A percentile compares a stretch with the other conserved stretches of the same genome.
phyloP scores from a whole-genome alignment of 176 grass and related monocot species.

The Miscanthus lutarioriparius region DNA sequence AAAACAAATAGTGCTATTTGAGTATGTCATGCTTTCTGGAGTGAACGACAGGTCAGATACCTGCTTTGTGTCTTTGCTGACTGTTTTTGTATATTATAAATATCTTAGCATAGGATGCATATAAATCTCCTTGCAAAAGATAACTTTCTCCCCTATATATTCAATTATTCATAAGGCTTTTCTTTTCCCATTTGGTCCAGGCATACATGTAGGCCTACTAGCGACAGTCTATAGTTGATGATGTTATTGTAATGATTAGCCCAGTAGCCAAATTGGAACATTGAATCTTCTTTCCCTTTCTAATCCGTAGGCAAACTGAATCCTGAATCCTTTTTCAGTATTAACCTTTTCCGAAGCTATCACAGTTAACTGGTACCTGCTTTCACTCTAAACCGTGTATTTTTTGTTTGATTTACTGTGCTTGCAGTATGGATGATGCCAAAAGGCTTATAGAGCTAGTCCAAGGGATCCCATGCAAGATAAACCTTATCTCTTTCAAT shows the following conservation, averaged over 20 bases:
- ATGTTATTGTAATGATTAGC: neutral
- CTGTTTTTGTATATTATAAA: neutral
- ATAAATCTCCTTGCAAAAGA: neutral
- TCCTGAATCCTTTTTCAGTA: neutral
- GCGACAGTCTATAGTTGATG: neutral
- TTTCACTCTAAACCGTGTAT: neutral
- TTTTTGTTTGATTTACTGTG: constrained; percentile 12
- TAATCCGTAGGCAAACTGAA: neutral
- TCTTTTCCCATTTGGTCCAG: neutral
- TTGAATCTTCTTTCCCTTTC: neutral
- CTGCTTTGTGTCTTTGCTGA: neutral
- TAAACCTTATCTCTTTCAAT: constrained; percentile 94
- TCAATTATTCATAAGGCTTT: neutral
- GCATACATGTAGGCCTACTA: neutral
- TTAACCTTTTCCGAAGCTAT: neutral
- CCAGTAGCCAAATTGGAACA: neutral
- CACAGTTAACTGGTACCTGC: neutral
- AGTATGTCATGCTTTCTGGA: constrained; percentile 97
- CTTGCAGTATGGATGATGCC: constrained; percentile 68
- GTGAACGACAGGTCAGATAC: constrained; percentile 84
- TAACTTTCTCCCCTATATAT: constrained; percentile 11
- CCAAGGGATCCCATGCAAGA: constrained; percentile 80
- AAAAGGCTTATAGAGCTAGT: constrained; percentile 81
- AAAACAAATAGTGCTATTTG: constrained; percentile 79
- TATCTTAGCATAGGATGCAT: neutral